Evolutionary conservation across 306 rosid species (phyloP).

Genomic region (Coriaria nepalensis): DNA sequence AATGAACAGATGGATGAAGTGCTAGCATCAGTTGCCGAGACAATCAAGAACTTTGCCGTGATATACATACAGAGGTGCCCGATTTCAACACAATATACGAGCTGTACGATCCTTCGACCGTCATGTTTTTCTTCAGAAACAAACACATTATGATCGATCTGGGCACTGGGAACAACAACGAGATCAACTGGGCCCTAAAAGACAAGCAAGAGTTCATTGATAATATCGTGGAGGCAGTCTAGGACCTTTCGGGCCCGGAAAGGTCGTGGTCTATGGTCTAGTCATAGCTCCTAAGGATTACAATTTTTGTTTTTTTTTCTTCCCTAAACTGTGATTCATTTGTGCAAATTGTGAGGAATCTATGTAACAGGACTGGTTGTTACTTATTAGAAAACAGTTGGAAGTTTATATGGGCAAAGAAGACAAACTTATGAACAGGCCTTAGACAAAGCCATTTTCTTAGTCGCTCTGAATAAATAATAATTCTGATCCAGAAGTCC

Average conservation of each 20-base stretch:
- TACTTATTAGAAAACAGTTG: too few species aligned
- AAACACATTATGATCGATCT: slow-evolving; percentile 97
- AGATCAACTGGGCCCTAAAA: slow-evolving; percentile 96
- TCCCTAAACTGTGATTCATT: too few species aligned
- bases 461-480: too few species aligned
- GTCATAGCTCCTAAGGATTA: slow-evolving; percentile 93
- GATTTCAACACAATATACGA: slow-evolving; percentile 96
- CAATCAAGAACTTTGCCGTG: slow-evolving; percentile 75
- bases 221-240: slow-evolving; percentile 74
- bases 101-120: slow-evolving; percentile 78
- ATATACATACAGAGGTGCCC: slow-evolving; percentile 84
- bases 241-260: slow-evolving; percentile 81
- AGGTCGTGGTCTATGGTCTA: slow-evolving; percentile 79
- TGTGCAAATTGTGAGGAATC: too few species aligned
- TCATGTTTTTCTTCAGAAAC: slow-evolving; percentile 95
- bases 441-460: too few species aligned
- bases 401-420: too few species aligned
- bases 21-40: slow-evolving; percentile 81
- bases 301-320: slow-evolving; percentile 5
- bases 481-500: too few species aligned
- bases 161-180: slow-evolving; percentile 97
- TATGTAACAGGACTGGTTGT: too few species aligned
- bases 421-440: too few species aligned
- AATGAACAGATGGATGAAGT: slow-evolving; percentile 74
- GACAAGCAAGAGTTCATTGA: slow-evolving; percentile 95